A percentile compares a stretch with the other conserved stretches of the same genome.
Conservation (phyloP, 768 basidiomycete species). For the Tylopilus subfusipes region DNA sequence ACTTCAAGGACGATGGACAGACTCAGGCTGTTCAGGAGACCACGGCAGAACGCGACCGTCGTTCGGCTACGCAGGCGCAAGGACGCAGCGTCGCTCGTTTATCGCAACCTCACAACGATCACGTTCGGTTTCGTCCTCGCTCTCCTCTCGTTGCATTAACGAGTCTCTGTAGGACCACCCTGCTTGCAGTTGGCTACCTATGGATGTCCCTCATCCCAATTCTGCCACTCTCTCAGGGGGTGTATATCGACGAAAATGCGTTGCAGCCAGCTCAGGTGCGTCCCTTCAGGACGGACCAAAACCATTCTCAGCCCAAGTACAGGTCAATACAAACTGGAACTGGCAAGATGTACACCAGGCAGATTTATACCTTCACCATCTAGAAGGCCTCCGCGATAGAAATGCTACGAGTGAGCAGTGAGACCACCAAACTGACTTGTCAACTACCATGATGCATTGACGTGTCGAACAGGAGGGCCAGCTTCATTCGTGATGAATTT, state of each 20-base stretch:
- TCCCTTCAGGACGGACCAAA: not conserved
- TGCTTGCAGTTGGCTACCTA: constrained; percentile 66
- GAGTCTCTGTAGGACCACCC: constrained; percentile 40
- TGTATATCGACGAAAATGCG: constrained; percentile 95
- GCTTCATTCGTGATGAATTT: constrained; percentile 61
- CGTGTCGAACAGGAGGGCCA: constrained; percentile 52
- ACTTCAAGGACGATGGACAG: constrained; percentile 26
- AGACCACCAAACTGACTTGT: constrained; percentile 30
- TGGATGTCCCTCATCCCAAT: constrained; percentile 84
- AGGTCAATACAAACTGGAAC: constrained; percentile 91
- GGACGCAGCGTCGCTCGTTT: constrained; percentile 33
- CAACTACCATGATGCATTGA: not conserved
- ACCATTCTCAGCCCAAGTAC: constrained; percentile 1
- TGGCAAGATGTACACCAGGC: constrained; percentile 90
- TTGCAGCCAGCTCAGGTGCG: constrained; percentile 86
- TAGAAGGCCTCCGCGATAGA: constrained; percentile 58
- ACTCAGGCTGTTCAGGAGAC: constrained; percentile 20
- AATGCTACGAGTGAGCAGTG: constrained; percentile 74
- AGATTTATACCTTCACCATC: constrained; percentile 69
- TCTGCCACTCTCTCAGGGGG: constrained; percentile 56
- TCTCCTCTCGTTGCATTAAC: not conserved
- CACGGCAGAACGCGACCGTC: constrained; percentile 31
- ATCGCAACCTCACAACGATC: constrained; percentile 31
- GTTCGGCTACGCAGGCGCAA: constrained; percentile 46
- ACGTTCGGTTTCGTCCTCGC: constrained; percentile 20